A percentile compares a stretch with the other conserved stretches of the same genome.
These are phyloP conservation scores for Naganishia antarctica DNA, from an alignment of 768 basidiomycete genomes.

Conservation along the genomic window DNA sequence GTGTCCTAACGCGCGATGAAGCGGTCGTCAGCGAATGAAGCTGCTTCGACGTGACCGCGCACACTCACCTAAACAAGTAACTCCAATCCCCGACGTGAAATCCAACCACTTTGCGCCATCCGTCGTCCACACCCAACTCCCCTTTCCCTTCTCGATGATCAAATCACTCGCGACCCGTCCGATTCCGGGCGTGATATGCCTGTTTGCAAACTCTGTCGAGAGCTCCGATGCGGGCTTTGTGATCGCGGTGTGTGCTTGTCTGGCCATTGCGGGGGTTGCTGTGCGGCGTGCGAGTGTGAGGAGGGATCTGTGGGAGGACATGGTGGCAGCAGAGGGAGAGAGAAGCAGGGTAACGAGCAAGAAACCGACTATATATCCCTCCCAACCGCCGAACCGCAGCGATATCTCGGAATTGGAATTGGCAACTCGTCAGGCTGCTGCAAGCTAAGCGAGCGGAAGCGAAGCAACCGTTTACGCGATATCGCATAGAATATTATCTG, in stretches of 20 bases:
- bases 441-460: slow-evolving; percentile 5
- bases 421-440: slow-evolving; percentile 2
- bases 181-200: slow-evolving; percentile 48
- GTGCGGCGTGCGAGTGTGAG: background rate
- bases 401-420: too few species aligned
- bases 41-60: slow-evolving; percentile 52
- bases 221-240: slow-evolving; percentile 32
- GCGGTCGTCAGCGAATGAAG: slow-evolving; percentile 72
- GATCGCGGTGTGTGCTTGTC: slow-evolving; percentile 18
- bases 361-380: background rate
- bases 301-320: background rate
- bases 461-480: background rate
- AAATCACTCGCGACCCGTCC: slow-evolving; percentile 46
- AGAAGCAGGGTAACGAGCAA: too few species aligned
- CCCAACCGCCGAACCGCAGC: background rate
- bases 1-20: too few species aligned
- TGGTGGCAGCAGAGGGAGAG: too few species aligned
- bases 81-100: slow-evolving; percentile 75
- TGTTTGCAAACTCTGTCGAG: slow-evolving; percentile 46
- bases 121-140: slow-evolving; percentile 66
- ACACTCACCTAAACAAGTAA: slow-evolving; percentile 67
- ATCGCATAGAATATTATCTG: slow-evolving; percentile 7
- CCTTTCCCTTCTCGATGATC: slow-evolving; percentile 49
- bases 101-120: slow-evolving; percentile 73
- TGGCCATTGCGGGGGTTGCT: slow-evolving; percentile 15